Conservation (phyloP, 2,329 filamentous ascomycete species). For the Alternaria sp. region DNA sequence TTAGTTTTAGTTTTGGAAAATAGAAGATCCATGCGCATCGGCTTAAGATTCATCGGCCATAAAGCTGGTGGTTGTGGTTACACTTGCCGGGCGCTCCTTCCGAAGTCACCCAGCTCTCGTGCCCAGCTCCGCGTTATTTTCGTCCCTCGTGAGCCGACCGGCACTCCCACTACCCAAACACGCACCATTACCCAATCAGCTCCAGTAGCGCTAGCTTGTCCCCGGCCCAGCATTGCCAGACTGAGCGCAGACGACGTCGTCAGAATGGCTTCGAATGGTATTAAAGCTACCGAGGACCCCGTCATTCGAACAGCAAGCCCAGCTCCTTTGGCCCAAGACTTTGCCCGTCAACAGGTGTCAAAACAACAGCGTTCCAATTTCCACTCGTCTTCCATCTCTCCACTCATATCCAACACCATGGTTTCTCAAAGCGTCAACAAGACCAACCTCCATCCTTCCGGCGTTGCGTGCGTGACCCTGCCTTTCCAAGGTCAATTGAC, state of each 20-base stretch:
- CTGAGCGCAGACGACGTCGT: conserved; percentile 37
- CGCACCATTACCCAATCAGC: conserved; percentile 37
- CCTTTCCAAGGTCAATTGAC: conserved; percentile 2
- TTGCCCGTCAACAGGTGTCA: conserved; percentile 65
- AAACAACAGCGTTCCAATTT: conserved; percentile 68
- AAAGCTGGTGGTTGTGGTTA: conserved; percentile 16
- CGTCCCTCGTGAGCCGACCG: conserved; percentile 36
- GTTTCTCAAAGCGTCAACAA: conserved; percentile 76
- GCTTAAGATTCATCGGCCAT: conserved; percentile 14
- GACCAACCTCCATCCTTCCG: conserved; percentile 87
- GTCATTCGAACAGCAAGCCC: conserved; percentile 50
- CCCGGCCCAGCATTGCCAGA: conserved; percentile 34
- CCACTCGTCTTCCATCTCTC: conserved; percentile 65
- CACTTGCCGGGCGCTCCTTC: conserved; percentile 33
- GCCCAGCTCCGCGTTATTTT: conserved; percentile 41
- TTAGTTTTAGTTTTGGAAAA: neutral
- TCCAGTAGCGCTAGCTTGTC: conserved; percentile 26
- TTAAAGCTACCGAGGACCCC: conserved; percentile 51
- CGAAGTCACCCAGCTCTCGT: conserved; percentile 30
- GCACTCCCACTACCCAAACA: conserved; percentile 26
- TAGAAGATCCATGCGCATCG: conserved; percentile 18
- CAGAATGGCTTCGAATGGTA: conserved; percentile 44
- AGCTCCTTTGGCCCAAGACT: conserved; percentile 63
- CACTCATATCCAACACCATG: conserved; percentile 47
- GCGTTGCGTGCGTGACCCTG: conserved; percentile 78